Evolutionary conservation across 164 flowering plant genomes (phyloP).

Genomic region (Houttuynia cordata): DNA sequence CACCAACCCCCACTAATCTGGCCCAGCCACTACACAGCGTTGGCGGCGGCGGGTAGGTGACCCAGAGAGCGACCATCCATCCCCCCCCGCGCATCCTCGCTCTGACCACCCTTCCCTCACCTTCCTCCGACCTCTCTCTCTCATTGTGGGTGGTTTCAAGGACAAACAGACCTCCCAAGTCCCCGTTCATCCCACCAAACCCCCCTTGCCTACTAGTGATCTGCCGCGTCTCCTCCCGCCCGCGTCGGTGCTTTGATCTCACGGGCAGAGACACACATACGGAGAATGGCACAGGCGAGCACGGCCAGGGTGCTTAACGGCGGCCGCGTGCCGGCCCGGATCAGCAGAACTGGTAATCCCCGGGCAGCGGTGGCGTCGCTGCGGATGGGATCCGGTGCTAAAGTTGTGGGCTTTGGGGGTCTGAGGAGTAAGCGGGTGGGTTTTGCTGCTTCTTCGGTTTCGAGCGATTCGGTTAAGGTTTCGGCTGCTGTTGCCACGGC

Average conservation of each 20-base stretch:
- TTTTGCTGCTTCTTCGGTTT: background rate
- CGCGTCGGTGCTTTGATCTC: too few relatives aligned
- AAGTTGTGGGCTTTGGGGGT: constrained; percentile 9
- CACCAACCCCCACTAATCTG: too few relatives aligned
- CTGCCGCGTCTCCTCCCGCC: too few relatives aligned
- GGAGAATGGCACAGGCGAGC: constrained; percentile 18
- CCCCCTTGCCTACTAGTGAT: too few relatives aligned
- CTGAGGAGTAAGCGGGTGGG: constrained; percentile 13
- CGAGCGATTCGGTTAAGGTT: constrained; percentile 20
- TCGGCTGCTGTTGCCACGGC: constrained; percentile 51
- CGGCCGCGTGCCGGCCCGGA: background rate
- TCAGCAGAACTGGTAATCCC: constrained; percentile 13
- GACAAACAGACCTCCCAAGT: background rate
- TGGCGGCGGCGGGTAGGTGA: background rate
- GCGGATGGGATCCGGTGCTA: constrained; percentile 22
- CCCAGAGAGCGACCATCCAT: background rate
- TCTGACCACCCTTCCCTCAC: too few relatives aligned
- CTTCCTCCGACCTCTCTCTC: background rate
- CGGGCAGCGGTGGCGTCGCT: constrained; percentile 13
- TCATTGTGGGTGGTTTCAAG: background rate
- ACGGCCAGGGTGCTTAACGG: constrained; percentile 7
- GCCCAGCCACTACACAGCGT: too few relatives aligned
- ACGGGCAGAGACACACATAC: background rate
- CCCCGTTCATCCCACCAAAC: background rate
- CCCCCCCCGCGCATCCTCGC: too few relatives aligned